A percentile compares a stretch with the other conserved stretches of the same genome.
Evolutionary conservation across 495 filamentous ascomycete genomes (phyloP).

Genomic region (Diplogelasinospora grovesii): DNA sequence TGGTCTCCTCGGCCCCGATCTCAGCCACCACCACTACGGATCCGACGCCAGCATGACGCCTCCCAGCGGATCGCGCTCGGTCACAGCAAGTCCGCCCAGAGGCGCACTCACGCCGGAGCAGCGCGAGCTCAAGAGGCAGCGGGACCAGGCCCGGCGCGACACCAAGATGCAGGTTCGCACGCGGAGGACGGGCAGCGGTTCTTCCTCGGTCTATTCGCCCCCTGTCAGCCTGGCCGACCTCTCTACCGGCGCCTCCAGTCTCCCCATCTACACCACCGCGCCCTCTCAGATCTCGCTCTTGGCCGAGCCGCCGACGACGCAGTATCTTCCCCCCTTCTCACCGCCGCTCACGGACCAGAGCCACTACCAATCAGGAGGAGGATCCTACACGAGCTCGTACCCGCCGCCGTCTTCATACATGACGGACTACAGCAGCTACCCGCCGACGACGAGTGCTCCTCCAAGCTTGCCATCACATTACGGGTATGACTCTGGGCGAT

Average conservation of each 20-base stretch:
- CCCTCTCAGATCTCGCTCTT: conserved; percentile 39
- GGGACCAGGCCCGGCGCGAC: conserved; percentile 38
- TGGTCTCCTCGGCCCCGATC: conserved; percentile 33
- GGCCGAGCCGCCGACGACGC: conserved; percentile 33
- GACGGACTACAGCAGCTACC: conserved; percentile 32
- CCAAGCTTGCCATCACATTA: conserved; percentile 39
- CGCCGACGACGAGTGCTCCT: conserved; percentile 27
- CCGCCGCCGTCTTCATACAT: conserved; percentile 25
- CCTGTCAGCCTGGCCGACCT: conserved; percentile 35
- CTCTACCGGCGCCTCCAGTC: conserved; percentile 26
- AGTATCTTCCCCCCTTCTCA: conserved; percentile 39
- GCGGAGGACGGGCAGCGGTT: conserved; percentile 34
- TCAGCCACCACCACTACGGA: conserved; percentile 29
- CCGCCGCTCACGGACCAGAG: conserved; percentile 37
- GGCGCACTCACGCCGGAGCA: conserved; percentile 40
- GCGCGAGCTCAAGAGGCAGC: conserved; percentile 42
- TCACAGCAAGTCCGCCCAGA: conserved; percentile 41
- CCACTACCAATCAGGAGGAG: too few relatives aligned
- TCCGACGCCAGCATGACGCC: conserved; percentile 40
- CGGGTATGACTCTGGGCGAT: conserved; percentile 24
- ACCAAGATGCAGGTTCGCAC: conserved; percentile 34
- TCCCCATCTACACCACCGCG: conserved; percentile 42
- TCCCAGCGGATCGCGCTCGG: conserved; percentile 37
- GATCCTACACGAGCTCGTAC: conserved; percentile 30
- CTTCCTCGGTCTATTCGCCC: conserved; percentile 36